These are phyloP conservation scores for Saturnispora gosingensis DNA, from an alignment of 805 yeast genomes.

Conservation along the genomic window DNA sequence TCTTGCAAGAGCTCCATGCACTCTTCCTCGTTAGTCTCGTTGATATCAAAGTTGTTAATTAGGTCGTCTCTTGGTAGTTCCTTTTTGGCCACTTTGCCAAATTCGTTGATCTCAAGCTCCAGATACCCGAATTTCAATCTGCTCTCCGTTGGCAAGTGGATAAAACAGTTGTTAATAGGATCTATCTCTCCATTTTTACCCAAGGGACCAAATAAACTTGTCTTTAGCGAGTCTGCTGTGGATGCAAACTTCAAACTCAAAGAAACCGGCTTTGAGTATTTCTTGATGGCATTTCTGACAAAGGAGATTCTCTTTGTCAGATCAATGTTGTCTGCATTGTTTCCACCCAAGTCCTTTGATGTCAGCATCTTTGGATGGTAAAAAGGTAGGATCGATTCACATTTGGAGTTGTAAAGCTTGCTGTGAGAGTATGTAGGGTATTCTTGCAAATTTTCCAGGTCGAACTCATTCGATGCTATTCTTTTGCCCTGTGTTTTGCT, in stretches of 20 bases:
- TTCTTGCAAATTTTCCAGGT: neutral
- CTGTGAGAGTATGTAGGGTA: neutral
- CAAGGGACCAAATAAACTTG: constrained; percentile 2
- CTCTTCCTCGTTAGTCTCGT: constrained; percentile 1
- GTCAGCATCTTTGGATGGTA: constrained; percentile 1
- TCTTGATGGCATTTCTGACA: constrained; percentile 11
- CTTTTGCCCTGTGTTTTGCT: neutral
- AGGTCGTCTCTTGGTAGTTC: neutral
- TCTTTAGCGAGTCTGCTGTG: constrained; percentile 1
- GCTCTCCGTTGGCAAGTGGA: constrained; percentile 5
- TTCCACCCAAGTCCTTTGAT: neutral
- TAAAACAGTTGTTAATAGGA: constrained; percentile 5
- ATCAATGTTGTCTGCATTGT: constrained; percentile 10
- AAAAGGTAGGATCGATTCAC: constrained; percentile 13
- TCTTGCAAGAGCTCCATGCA: constrained; percentile 14
- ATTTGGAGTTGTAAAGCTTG: constrained; percentile 1
- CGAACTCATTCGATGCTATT: neutral
- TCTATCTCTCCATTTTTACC: constrained; percentile 7
- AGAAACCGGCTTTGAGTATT: constrained; percentile 13
- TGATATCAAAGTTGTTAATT: neutral
- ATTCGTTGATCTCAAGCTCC: constrained; percentile 3
- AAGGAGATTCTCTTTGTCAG: constrained; percentile 8
- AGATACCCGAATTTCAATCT: constrained; percentile 13
- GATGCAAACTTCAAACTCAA: neutral
- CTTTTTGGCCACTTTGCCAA: constrained; percentile 5